Base-by-base conservation (phyloP, 441 rosid genomes). In the Hura crepitans region DNA sequence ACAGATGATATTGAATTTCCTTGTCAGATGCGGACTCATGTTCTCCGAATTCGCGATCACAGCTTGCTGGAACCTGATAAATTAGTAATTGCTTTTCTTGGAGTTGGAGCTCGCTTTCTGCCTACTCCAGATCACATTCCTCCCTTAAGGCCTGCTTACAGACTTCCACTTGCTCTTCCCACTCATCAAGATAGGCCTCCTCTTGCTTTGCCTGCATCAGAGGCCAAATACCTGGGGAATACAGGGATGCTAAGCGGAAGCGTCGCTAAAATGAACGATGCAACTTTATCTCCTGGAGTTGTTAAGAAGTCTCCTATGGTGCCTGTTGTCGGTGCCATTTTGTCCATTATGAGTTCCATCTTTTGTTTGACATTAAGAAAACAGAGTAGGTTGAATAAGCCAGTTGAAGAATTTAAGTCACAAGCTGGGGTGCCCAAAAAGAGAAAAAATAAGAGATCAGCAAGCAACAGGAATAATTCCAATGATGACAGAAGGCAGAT, bases 401-500 rank as follows among this genome's bases (percentile, higher is more conserved):
- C 82, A 43, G 66, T 50, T 68, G 84, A 73, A 72, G 84, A 77
- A 62, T 30, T 66, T 27, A 81, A 84, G 74, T 63, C 60, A 25
- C 84, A 81, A 63, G 65, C 64, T 33, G 79, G 65, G 49, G 65
- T 68, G 46, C 64, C 90, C 20, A 86, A 84, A 81, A 89, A 82
- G 90, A 93, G 85, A 81, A 93, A 82, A 75, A 9, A 77, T 60
- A 85, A 79, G 80, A 89, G 79, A 84, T 73, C 83, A 47, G 89
- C 86, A 70, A 83, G 74, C 75, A 62, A 54, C 67, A 89, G 79
- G 81, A 79, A 68, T 17, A 70, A 55, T 78, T 74, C 80, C 33
- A 84, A 69, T 65, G 80, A 73, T 39, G 83, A 79, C 73, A 79
- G 72, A 71, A 80, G 42, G 61, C 80, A 66, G 59, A 77, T 71